Evolutionary conservation across 2,329 filamentous ascomycete genomes (phyloP), one percentile per base, ranked within the genome.

Genomic region (Aureobasidium leucospermi): DNA sequence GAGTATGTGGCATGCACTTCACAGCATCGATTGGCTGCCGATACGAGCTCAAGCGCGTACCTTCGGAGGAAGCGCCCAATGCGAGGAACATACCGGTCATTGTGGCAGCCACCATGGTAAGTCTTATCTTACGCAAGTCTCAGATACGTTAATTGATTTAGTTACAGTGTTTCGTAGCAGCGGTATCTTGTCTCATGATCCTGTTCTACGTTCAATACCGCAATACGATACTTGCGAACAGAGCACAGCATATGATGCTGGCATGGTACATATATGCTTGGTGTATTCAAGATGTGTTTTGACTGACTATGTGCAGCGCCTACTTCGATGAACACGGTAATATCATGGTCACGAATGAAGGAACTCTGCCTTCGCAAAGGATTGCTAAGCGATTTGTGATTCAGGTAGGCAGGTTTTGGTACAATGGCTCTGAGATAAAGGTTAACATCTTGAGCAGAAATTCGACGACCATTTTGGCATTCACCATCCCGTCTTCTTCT

Each of bases 1-100:
- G 87, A 42, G 88, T 94, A 2, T 91, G 86, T 9, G 89, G 88
- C 1, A 94, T 95, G 90, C 90, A 95, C 73, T 95, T 89, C 87
- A 87, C 87, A 59, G 90, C 87, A 34, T 81, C 86, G 3, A 79
- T 83, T 10, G 88, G 88, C 15, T 94, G 89, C 3, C 70, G 73
- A 8, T 94, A 92, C 70, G 79, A 78, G 45, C 72, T 89, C 55
- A 71, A 80, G 63, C 69, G 77, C 46, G 70, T 79, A 55, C 75
- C 76, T 51, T 15, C 46, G 13, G 64, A 75, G 34, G 65, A 63
- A 36, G 61, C 69, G 13, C 70, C 67, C 43, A 74, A 74, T 49
- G 70, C 76, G 8, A 78, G 85, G 52, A 85, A 85, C 58, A 81
- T 82, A 5, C 89, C 87, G 23, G 81, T 91, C 11, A 85, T 91